Conservation (phyloP, 768 basidiomycete species). For the Tylopilus vinaceipallidus region DNA sequence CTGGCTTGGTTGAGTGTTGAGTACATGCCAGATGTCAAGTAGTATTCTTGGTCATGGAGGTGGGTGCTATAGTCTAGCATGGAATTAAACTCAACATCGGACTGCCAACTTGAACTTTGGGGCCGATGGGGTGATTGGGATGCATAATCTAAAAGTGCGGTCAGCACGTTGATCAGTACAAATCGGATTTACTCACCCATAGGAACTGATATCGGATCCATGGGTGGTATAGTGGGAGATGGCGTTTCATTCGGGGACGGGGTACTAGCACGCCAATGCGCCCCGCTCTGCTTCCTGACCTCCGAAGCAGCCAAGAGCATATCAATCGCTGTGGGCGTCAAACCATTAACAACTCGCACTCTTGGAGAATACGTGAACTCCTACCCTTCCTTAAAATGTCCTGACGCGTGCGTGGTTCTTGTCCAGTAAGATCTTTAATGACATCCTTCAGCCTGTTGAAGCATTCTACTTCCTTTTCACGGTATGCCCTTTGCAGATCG, state of each 20-base stretch:
- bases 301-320: background rate
- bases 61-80: background rate
- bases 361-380: background rate
- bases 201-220: background rate
- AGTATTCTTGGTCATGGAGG: slow-evolving; percentile 1
- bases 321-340: slow-evolving; percentile 3
- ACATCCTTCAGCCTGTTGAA: slow-evolving; percentile 16
- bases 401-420: slow-evolving; percentile 13
- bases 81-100: background rate
- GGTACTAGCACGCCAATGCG: background rate
- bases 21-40: background rate
- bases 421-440: slow-evolving; percentile 13
- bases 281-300: background rate
- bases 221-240: background rate
- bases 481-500: slow-evolving; percentile 18
- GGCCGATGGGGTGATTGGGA: background rate
- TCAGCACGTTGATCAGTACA: background rate
- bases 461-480: slow-evolving; percentile 21
- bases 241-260: background rate
- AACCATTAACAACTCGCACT: background rate
- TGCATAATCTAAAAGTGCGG: slow-evolving; percentile 3
- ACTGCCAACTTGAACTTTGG: background rate
- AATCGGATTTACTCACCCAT: slow-evolving; percentile 1
- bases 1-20: background rate
- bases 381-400: slow-evolving; percentile 22